Base-by-base conservation (phyloP, 2,329 filamentous ascomycete genomes). In the Phyllosticta paracitricarpa region DNA sequence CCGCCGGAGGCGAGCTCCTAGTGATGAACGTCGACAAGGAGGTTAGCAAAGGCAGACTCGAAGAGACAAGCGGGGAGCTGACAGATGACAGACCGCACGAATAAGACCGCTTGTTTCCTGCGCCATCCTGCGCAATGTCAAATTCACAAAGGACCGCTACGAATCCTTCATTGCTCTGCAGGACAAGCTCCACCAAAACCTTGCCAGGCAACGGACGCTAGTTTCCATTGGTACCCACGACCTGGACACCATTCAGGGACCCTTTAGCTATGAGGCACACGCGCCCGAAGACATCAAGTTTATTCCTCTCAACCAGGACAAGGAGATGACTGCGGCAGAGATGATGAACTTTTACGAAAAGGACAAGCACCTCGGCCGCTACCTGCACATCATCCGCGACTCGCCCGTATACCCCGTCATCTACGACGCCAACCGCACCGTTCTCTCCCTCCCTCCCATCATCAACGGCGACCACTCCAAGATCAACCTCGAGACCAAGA, bases 191-290 rank as follows among this genome's bases (percentile, higher is more conserved):
- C 94, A 99, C 79, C 89, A 93, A 74, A 99, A 99, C 72, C 80
- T 99, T 66, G 95, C 94, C 56, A 86, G 94, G 64, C 89, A 97
- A 76, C 82, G 94, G 69, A 97, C 93, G 0, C 79, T 99, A 55
- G 93, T 97, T n/a, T 89, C 93, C 24, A 97, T 99, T 71, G 94
- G 94, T 68, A 99, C 94, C 3, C 94, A 99, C 76, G 93, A 99
- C 73, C 81, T 97, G 65, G 92, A 97, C 72, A 97, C 90, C 19
- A 81, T 99, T 68, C 81, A 96, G 75, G 94, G 92, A 0, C 94
- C 94, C 55, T 99, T 99, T 83, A 92, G 91, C 62, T 99, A 99
- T 72, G 93, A 97, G 76, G 94, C 94, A 19, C 82, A 93, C 33
- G 81, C 89, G 56, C 94, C 94, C n/a, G 87, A 91, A 75, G 86